Conservation (phyloP, 176 grass and related monocot species). For the Alloteropsis semialata region DNA sequence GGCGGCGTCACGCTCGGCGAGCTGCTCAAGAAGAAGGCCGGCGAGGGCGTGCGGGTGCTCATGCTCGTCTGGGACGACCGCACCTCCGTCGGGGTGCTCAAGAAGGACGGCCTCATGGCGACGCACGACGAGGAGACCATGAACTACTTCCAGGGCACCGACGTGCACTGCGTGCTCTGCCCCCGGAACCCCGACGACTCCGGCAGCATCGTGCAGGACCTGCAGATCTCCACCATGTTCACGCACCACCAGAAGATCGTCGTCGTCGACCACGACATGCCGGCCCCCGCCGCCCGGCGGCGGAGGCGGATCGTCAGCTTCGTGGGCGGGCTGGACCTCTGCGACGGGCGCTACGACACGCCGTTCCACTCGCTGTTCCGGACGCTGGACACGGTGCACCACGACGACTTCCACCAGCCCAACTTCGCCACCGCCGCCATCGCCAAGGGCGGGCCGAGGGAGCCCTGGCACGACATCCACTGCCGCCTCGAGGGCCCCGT, state of each 20-base stretch:
- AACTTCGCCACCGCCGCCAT: slow-evolving; percentile 49
- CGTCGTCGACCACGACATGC: slow-evolving; percentile 63
- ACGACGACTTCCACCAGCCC: slow-evolving; percentile 71
- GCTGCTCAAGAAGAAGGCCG: slow-evolving; percentile 61
- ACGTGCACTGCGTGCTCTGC: slow-evolving; percentile 58
- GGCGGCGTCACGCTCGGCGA: slow-evolving; percentile 43
- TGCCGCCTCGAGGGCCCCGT: slow-evolving; percentile 56
- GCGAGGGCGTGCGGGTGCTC: slow-evolving; percentile 51
- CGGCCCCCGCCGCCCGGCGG: background rate
- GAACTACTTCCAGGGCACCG: slow-evolving; percentile 47
- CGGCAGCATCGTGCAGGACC: slow-evolving; percentile 62
- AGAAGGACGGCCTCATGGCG: slow-evolving; percentile 63
- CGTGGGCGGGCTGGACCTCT: slow-evolving; percentile 64
- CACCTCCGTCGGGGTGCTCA: slow-evolving; percentile 40
- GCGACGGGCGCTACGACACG: slow-evolving; percentile 62
- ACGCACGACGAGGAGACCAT: slow-evolving; percentile 62
- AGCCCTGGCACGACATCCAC: slow-evolving; percentile 79
- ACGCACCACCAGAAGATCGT: slow-evolving; percentile 71
- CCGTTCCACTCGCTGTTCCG: slow-evolving; percentile 51
- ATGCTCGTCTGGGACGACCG: slow-evolving; percentile 67
- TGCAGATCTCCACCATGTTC: slow-evolving; percentile 68
- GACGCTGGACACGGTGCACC: slow-evolving; percentile 43
- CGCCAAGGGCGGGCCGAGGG: slow-evolving; percentile 52
- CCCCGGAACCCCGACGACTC: slow-evolving; percentile 55
- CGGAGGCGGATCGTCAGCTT: slow-evolving; percentile 44